Base-by-base conservation (phyloP, 2,329 filamentous ascomycete genomes). In the Aspergillus tamarii region DNA sequence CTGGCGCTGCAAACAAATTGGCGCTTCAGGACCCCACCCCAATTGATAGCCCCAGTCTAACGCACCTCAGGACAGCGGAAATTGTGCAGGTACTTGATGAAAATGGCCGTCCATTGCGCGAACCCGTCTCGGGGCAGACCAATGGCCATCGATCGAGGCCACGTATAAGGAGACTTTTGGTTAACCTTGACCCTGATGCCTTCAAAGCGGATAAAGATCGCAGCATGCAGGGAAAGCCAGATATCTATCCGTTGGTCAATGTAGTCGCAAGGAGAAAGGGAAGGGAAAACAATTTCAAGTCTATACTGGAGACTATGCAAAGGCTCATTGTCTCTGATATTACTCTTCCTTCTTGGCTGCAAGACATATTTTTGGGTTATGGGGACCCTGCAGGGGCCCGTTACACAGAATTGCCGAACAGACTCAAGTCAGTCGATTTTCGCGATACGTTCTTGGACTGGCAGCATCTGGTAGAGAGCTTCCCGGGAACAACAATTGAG, bases 301-400 rank as follows among this genome's bases (percentile, higher is more conserved):
- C 94, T 11, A 89, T 99, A 11, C 84, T 99, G 41, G 92, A 97
- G 72, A 97, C 94, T 1, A 96, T 99, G 74, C 92, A 91, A 73
- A 91, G 88, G 67, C 85, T 99, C 34, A 91, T 93, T 2, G 83
- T 96, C 39, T 93, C 93, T 0, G 92, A 96, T 70, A 89, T 94
- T 23, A 91, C 92, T 8, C 84, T 98, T 60, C 93, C 95, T 16
- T 87, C 89, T 2, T 99, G 95, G 95, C 84, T 99, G 50, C 93
- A 97, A 72, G 95, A 98, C 69, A 94, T 98, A 11, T 99, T 98
- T 77, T 83, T 99, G n/a, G 95, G 95, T 3, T 98, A 96, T 76
- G 95, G 95, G 54, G 94, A 99, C 77, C 94, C 95, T 63, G 87
- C 92, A 34, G 90, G 91, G 63, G 95, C 95, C 39, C 91, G 88